Percentiles rank a stretch among this genome's conserved stretches.
Conservation (phyloP, 257 asterid species). For the Solanum arcanum region DNA sequence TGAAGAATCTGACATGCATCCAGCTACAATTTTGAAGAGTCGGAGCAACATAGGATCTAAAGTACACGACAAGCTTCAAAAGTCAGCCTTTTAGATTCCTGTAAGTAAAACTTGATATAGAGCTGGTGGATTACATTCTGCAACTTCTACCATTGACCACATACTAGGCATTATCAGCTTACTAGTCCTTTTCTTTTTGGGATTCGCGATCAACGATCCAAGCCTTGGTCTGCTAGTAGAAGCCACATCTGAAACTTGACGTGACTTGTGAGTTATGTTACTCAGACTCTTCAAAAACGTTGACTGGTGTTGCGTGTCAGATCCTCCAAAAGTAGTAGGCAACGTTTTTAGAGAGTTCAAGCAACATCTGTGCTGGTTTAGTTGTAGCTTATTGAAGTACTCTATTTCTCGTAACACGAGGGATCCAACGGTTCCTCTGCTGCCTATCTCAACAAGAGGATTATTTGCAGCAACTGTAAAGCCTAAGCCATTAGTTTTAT, state of each 20-base stretch:
- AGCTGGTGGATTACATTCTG: slow-evolving; percentile 12
- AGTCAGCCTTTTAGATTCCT: slow-evolving; percentile 34
- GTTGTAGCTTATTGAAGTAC: slow-evolving; percentile 17
- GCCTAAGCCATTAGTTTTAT: not conserved
- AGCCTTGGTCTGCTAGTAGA: slow-evolving; percentile 8
- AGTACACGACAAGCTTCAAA: not conserved
- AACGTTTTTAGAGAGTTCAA: not conserved
- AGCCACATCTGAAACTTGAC: not conserved
- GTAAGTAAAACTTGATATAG: slow-evolving; percentile 17
- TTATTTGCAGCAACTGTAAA: slow-evolving; percentile 1
- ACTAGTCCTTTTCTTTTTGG: slow-evolving; percentile 28
- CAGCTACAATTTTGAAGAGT: not conserved
- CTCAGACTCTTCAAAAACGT: not conserved
- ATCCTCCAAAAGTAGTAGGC: not conserved
- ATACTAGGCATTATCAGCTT: slow-evolving; percentile 37
- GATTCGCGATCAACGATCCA: slow-evolving; percentile 13
- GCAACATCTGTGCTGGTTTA: slow-evolving; percentile 1
- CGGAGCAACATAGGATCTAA: not conserved
- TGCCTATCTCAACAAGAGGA: slow-evolving; percentile 33
- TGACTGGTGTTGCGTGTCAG: not conserved
- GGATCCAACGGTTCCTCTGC: slow-evolving; percentile 36
- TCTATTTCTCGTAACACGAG: slow-evolving; percentile 28
- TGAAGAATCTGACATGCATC: not conserved
- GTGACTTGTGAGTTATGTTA: not conserved
- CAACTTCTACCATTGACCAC: slow-evolving; percentile 51